Evolutionary conservation across 2,329 filamentous ascomycete genomes (phyloP).

Genomic region (Metarhizium brunneum): DNA sequence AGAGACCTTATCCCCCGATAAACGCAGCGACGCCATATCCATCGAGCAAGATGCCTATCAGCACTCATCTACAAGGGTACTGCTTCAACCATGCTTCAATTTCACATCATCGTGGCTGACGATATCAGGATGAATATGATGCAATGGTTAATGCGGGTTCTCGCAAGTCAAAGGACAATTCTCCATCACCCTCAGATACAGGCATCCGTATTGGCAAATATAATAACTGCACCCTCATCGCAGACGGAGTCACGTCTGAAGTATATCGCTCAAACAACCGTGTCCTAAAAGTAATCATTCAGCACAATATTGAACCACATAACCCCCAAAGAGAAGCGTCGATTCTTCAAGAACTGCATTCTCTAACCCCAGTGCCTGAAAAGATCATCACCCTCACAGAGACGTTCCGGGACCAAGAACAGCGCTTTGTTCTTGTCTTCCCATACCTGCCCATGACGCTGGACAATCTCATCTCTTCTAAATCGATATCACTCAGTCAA

Average conservation of each 20-base stretch:
- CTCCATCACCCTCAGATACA: neutral
- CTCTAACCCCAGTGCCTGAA: constrained; percentile 11
- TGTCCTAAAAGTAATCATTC: constrained; percentile 80
- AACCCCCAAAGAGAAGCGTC: constrained; percentile 71
- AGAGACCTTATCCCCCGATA: constrained; percentile 18
- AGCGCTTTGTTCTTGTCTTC: constrained; percentile 70
- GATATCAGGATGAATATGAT: constrained; percentile 48
- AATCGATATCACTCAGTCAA: constrained; percentile 17
- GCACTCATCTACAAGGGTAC: constrained; percentile 47
- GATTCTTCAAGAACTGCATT: constrained; percentile 53
- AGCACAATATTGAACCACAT: constrained; percentile 68
- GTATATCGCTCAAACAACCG: constrained; percentile 60
- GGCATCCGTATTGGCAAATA: constrained; percentile 46
- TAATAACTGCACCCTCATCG: constrained; percentile 42
- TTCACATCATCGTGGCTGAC: neutral
- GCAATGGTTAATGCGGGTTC: constrained; percentile 18
- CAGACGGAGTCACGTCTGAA: constrained; percentile 67
- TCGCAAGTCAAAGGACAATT: neutral
- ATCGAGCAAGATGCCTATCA: constrained; percentile 58
- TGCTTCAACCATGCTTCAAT: constrained; percentile 11
- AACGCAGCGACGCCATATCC: constrained; percentile 43
- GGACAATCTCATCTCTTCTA: constrained; percentile 15
- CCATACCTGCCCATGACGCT: constrained; percentile 74
- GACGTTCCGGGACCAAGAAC: constrained; percentile 61
- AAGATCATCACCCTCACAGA: constrained; percentile 59